phyloP scores from a whole-genome alignment of 257 asterid genomes.

The Thymus mandschuricus region DNA sequence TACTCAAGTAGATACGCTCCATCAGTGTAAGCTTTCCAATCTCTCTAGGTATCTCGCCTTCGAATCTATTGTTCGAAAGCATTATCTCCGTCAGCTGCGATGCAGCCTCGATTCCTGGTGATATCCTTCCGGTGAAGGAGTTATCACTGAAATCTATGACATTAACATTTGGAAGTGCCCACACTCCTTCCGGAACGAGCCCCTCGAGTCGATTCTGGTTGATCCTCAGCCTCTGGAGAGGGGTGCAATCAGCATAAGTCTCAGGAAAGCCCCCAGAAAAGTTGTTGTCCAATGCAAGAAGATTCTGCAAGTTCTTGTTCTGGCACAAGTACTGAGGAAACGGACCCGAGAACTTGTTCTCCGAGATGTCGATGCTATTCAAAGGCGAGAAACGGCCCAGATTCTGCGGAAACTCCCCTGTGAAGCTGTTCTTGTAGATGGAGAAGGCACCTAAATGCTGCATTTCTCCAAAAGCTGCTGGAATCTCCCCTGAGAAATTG shows the following conservation, averaged over 20 bases:
- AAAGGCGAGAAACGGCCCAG: constrained; percentile 76
- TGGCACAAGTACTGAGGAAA: constrained; percentile 79
- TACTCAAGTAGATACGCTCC: constrained; percentile 67
- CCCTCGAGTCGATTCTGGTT: constrained; percentile 65
- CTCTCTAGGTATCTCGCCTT: constrained; percentile 71
- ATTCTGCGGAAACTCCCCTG: constrained; percentile 76
- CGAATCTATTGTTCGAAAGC: constrained; percentile 70
- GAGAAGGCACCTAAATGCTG: constrained; percentile 56
- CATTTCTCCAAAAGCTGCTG: constrained; percentile 82
- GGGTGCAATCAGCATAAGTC: constrained; percentile 56
- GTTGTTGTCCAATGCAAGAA: constrained; percentile 74
- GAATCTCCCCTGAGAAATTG: constrained; percentile 84
- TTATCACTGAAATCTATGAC: constrained; percentile 82
- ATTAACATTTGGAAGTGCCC: constrained; percentile 69
- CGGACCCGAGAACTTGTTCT: constrained; percentile 72
- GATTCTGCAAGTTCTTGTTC: constrained; percentile 56
- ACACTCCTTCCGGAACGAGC: constrained; percentile 54
- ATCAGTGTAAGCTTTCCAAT: constrained; percentile 60
- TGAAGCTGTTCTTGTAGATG: constrained; percentile 64
- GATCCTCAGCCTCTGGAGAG: constrained; percentile 69
- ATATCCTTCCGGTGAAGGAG: constrained; percentile 64
- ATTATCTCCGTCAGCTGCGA: constrained; percentile 55
- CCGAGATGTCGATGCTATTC: constrained; percentile 82
- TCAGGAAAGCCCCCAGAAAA: constrained; percentile 78
- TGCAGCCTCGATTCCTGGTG: constrained; percentile 51